Evolutionary conservation across 2,329 filamentous ascomycete genomes (phyloP).

Genomic region (Pestalotiopsis sp.): DNA sequence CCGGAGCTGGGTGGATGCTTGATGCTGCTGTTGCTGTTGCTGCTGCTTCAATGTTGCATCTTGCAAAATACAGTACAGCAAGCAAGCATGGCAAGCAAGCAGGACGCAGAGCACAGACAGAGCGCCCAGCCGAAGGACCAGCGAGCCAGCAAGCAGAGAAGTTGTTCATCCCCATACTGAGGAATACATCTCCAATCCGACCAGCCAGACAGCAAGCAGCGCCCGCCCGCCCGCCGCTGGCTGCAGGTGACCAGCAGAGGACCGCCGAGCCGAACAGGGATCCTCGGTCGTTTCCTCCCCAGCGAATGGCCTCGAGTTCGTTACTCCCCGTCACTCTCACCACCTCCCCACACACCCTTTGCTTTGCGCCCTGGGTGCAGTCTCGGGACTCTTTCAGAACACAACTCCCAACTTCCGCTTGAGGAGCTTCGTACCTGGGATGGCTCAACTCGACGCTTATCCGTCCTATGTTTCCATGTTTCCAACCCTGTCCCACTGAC

Average conservation of each 20-base stretch:
- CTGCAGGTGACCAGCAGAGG: conserved; percentile 14
- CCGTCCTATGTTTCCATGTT: conserved; percentile 7
- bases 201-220: neutral
- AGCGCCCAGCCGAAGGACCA: neutral
- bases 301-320: conserved; percentile 20
- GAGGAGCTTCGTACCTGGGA: conserved; percentile 6
- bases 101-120: neutral
- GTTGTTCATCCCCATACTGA: neutral
- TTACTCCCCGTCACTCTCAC: conserved; percentile 22
- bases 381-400: conserved; percentile 6
- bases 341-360: conserved; percentile 13
- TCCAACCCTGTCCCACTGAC: conserved; percentile 4
- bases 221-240: neutral
- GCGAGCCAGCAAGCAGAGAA: neutral
- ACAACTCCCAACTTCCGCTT: conserved; percentile 12
- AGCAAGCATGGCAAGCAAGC: neutral
- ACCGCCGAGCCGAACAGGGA: conserved; percentile 10
- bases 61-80: neutral
- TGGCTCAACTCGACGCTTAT: conserved; percentile 7
- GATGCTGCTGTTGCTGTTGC: neutral
- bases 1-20: neutral
- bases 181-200: neutral
- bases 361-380: conserved; percentile 4
- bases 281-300: conserved; percentile 17
- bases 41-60: neutral